Conservation (phyloP, 257 asterid genomes). For the Haberlea rhodopensis region DNA sequence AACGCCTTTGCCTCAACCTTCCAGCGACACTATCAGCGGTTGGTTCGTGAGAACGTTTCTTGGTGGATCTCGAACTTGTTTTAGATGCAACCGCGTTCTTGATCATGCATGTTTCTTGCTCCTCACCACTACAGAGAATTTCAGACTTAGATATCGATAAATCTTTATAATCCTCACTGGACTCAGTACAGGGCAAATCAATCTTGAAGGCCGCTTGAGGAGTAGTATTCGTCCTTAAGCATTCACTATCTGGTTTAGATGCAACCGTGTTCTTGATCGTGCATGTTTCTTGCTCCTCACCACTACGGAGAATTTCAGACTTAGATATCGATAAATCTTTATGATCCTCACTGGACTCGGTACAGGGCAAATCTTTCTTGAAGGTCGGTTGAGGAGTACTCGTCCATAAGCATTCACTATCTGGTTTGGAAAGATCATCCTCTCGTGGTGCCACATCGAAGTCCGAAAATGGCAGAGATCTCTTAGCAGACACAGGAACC, state of each 20-base stretch:
- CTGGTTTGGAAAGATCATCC: slow-evolving; percentile 27
- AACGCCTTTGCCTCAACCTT: slow-evolving; percentile 60
- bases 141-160: slow-evolving; percentile 7
- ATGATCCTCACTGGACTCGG: too few species aligned
- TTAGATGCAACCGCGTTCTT: slow-evolving; percentile 27
- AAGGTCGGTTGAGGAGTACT: slow-evolving; percentile 7
- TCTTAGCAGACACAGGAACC: slow-evolving; percentile 58
- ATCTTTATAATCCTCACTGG: slow-evolving; percentile 11
- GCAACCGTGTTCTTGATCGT: too few species aligned
- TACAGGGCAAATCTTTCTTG: too few species aligned
- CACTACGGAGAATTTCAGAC: too few species aligned
- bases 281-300: too few species aligned
- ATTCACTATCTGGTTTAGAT: slow-evolving; percentile 9
- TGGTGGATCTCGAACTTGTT: slow-evolving; percentile 32
- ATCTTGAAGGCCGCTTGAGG: neutral
- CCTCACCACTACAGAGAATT: slow-evolving; percentile 23
- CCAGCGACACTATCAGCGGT: slow-evolving; percentile 52
- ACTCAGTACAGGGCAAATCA: slow-evolving; percentile 4
- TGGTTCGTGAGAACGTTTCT: slow-evolving; percentile 40
- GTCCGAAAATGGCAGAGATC: slow-evolving; percentile 66
- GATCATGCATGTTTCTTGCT: slow-evolving; percentile 27
- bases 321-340: too few species aligned
- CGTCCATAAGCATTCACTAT: slow-evolving; percentile 11
- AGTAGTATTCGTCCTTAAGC: slow-evolving; percentile 15
- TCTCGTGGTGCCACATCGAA: slow-evolving; percentile 31